Conservation (phyloP, 176 grass and related monocot genomes). For the Poa pratensis region DNA sequence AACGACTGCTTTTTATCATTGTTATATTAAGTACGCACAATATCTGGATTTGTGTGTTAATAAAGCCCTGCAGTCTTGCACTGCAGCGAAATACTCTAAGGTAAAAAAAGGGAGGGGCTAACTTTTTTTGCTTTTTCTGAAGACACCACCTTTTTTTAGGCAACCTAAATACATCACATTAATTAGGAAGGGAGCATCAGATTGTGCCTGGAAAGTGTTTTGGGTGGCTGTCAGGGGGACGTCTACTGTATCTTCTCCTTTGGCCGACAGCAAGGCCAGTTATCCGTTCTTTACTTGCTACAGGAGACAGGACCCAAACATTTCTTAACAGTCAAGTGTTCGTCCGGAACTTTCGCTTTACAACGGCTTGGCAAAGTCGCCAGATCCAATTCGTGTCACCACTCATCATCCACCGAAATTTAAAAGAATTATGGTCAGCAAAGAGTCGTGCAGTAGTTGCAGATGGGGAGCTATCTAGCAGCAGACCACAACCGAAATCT, state of each 20-base stretch:
- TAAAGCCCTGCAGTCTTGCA: background rate
- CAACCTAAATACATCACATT: background rate
- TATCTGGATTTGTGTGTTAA: background rate
- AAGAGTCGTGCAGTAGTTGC: background rate
- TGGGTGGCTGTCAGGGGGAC: background rate
- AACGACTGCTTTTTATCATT: background rate
- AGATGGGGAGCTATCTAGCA: background rate
- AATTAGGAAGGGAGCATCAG: background rate
- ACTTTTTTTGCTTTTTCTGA: background rate
- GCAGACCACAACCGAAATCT: background rate
- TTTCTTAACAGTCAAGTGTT: constrained; percentile 23
- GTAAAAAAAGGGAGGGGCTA: background rate
- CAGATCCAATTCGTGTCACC: background rate
- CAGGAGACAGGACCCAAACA: background rate
- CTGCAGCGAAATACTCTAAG: background rate
- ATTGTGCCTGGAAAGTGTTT: background rate
- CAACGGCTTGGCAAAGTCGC: background rate
- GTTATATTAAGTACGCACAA: too few relatives aligned
- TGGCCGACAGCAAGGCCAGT: background rate
- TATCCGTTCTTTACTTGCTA: background rate
- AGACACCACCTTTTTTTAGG: background rate
- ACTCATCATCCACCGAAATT: background rate
- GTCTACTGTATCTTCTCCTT: background rate
- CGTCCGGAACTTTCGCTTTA: background rate
- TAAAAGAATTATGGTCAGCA: background rate